Evolutionary conservation across 345 rosid species (phyloP).

Genomic region (Camelina hispida): DNA sequence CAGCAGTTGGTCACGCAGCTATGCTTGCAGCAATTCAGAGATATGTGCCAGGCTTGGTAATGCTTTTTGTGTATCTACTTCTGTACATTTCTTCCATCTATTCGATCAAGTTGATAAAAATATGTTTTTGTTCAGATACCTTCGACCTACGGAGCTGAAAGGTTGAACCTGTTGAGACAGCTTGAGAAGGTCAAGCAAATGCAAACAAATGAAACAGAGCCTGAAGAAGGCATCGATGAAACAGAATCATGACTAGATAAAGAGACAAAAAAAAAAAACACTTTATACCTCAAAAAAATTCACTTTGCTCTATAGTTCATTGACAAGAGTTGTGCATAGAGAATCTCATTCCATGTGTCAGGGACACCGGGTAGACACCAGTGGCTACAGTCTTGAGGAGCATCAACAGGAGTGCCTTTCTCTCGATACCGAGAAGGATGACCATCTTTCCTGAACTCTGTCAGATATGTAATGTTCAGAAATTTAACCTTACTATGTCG

Average conservation of each 20-base stretch:
- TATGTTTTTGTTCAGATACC: conserved; percentile 71
- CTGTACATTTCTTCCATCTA: conserved; percentile 17
- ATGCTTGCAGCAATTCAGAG: conserved; percentile 96
- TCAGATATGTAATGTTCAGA: conserved; percentile 73
- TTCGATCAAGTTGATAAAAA: conserved; percentile 12
- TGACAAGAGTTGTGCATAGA: conserved; percentile 70
- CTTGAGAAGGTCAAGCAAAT: conserved; percentile 85
- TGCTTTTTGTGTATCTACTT: conserved; percentile 29
- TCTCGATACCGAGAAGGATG: conserved; percentile 85
- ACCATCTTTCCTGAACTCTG: conserved; percentile 71
- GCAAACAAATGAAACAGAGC: conserved; percentile 57
- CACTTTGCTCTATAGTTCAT: conserved; percentile 48
- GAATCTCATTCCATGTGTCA: conserved; percentile 84
- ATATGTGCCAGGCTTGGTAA: conserved; percentile 85
- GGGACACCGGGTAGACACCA: conserved; percentile 97
- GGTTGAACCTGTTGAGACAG: conserved; percentile 88
- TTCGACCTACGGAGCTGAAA: conserved; percentile 89
- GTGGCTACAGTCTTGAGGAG: conserved; percentile 94
- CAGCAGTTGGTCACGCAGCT: conserved; percentile 98
- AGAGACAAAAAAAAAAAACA: conserved; percentile 1
- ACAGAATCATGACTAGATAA: conserved; percentile 49
- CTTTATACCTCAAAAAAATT: conserved; percentile 27
- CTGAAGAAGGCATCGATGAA: conserved; percentile 56
- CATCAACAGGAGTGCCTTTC: conserved; percentile 57
- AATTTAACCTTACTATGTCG: conserved; percentile 55